Evolutionary conservation across 2,329 filamentous ascomycete species (phyloP), one percentile per base, ranked within the genome.

Genomic region (Trichophaea hybrida): DNA sequence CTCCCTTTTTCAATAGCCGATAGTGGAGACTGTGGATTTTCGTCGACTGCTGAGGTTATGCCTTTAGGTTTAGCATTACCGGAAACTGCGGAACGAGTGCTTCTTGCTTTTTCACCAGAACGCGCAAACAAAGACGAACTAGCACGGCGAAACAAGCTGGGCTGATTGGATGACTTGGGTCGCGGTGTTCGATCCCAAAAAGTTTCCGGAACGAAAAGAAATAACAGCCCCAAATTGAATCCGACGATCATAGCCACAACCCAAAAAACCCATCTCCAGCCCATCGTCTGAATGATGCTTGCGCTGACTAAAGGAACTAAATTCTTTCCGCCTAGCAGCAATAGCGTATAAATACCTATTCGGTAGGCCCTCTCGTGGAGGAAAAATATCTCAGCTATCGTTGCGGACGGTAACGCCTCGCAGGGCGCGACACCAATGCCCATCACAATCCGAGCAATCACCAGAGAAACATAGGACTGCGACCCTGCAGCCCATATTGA

Each of bases 361-460:
- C 91, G 84, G 70, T 90, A 97, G 0, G 91, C 91, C 62, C 91
- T 80, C 73, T 97, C 91, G 68, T 97, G 91, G 17, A 97, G 76
- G 69, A 95, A 96, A 75, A 90, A 97, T 61, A 97, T 96, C 72
- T 97, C 91, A 2, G 90, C 89, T 68, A 97, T 91, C 0, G 89
- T 95, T 13, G 91, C 90, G 4, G 88, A 94, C 0, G 91, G 91
- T 34, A 97, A 77, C 69, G 89, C 94, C 71, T 97, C 91, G 6
- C 95, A 88, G 0, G 89, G 88, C 65, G 87, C 93, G 53, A 96
- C 84, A 0, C 89, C 85, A 7, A 96, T 76, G 2, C 91, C 93
- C 71, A 94, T 88, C 62, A 96, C 85, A 52, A 97, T 82, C 57
- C 91, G 80, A 32, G 88, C 91, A 6, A 89, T 72, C 5, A 94